Base-by-base conservation (phyloP, 164 flowering plant species). In the Kingdonia uniflora region DNA sequence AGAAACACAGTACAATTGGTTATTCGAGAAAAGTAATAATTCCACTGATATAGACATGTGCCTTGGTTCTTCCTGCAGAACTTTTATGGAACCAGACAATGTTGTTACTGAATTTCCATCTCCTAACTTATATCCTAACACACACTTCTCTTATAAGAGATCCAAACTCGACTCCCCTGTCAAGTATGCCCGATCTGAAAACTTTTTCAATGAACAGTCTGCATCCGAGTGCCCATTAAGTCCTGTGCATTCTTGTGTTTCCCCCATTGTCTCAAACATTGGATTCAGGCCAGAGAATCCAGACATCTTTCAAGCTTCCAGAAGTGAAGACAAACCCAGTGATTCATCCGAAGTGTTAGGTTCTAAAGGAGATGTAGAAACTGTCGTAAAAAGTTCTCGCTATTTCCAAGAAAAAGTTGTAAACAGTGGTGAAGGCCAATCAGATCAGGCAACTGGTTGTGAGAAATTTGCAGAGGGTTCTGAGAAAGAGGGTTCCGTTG, bases 1-100 rank as follows among this genome's bases (percentile, higher is more conserved):
- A 41, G 68, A 52, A 41, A 16, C 70, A 26, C 19, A 21, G 6
- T 22, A 51, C 16, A 60, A 57, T 48, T 57, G 65, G 64, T 60
- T 65, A 35, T 62, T 50, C 33, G 69, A 69, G 60, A 72, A 66
- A 55, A 69, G 49, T 54, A 58, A 14, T 53, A 52, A 48, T 6
- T 43, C 68, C 23, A 63, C 5, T 42, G 58, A 65, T 37, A 42
- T n/a, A 25, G 65, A 46, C 49, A 66, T 56, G 0, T 64, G 55
- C 47, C 56, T 54, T 44, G 39, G 50, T 57, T 49, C 73, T 45
- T 66, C 61, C 52, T 37, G 37, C 50, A 63, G 15, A 41, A 42
- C 54, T 39, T 56, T 54, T 26, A 57, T 25, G 39, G 50, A 51
- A 19, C 45, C 54, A 24, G 59, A 66, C 16, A 13, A 15, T 33